Evolutionary conservation across 2,329 filamentous ascomycete species (phyloP), one percentile per base, ranked within the genome.

Genomic region (Dissoconium aciculare): DNA sequence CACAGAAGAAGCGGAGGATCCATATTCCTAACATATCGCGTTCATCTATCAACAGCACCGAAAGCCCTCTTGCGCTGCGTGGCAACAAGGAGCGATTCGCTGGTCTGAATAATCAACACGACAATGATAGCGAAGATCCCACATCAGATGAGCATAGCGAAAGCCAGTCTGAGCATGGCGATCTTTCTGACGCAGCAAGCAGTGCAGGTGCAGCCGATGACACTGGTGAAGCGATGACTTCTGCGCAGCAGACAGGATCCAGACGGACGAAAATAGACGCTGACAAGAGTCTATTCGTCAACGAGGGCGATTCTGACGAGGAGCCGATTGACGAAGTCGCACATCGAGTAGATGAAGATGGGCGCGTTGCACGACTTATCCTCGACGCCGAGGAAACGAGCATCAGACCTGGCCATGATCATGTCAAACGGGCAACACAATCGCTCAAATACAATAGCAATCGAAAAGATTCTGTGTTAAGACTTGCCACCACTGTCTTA

Each of bases 391-490:
- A 65, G 49, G 52, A 58, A 26, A 48, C 49, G 15, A 51, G 58
- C 31, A 50, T 56, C n/a, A 46, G 51, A 21, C 59, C 62, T 5
- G 56, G 54, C 2, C 51, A 58, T 4, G 44, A 56, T 32, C 62
- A 58, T 30, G 29, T 62, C 4, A 61, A 55, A 37, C 57, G 62
- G 9, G 60, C 58, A 5, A 53, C 49, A 4, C 60, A 63, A 31
- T 61, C 72, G 9, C 52, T 77, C 17, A 74, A 69, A 45, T 62
- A 66, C 10, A 52, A 59, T n/a, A 53, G 58, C 2, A 69, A 53
- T 42, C 64, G 66, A 33, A 78, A 74, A 45, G 64, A 73, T 38
- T 60, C 64, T 4, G 78, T 71, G 1, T 47, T 70, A 4, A 59
- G 66, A 15, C 55, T 77, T 2, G 55, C 39, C 8, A 23, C 19